Evolutionary conservation across 192 early-diverging fungal species (phyloP).

Genomic region (Lobosporangium transversale): DNA sequence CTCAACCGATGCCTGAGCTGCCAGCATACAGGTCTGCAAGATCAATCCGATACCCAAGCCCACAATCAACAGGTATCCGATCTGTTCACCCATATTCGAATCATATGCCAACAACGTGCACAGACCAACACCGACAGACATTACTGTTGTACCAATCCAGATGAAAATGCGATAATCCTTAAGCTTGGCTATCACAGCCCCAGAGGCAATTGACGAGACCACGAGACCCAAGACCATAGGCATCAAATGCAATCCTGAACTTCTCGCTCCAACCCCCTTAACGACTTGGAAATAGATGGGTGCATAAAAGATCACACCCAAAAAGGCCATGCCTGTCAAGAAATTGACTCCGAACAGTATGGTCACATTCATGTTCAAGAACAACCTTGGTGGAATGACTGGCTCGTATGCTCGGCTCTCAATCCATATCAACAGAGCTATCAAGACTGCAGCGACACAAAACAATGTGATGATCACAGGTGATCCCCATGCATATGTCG

Average conservation of each 20-base stretch:
- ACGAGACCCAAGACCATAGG: constrained; percentile 82
- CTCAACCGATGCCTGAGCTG: constrained; percentile 74
- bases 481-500: constrained; percentile 73
- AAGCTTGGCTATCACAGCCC: constrained; percentile 67
- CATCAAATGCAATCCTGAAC: constrained; percentile 77
- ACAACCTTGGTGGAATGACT: constrained; percentile 73
- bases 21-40: constrained; percentile 80
- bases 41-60: constrained; percentile 81
- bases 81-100: constrained; percentile 60
- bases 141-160: constrained; percentile 66
- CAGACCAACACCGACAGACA: constrained; percentile 72
- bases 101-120: constrained; percentile 55
- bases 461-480: constrained; percentile 68
- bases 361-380: constrained; percentile 68
- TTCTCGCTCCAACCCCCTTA: constrained; percentile 73
- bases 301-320: constrained; percentile 78
- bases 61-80: constrained; percentile 71
- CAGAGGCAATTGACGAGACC: constrained; percentile 70
- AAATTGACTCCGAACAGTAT: constrained; percentile 69
- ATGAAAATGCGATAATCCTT: constrained; percentile 72
- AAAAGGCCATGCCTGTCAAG: constrained; percentile 71
- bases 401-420: constrained; percentile 77
- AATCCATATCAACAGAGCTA: constrained; percentile 67
- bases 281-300: constrained; percentile 88
- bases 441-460: constrained; percentile 55